Percentiles rank a stretch among this genome's conserved stretches.
These are phyloP conservation scores for Eremomyces bilateralis DNA, from an alignment of 495 filamentous ascomycete genomes.

Conservation along the genomic window DNA sequence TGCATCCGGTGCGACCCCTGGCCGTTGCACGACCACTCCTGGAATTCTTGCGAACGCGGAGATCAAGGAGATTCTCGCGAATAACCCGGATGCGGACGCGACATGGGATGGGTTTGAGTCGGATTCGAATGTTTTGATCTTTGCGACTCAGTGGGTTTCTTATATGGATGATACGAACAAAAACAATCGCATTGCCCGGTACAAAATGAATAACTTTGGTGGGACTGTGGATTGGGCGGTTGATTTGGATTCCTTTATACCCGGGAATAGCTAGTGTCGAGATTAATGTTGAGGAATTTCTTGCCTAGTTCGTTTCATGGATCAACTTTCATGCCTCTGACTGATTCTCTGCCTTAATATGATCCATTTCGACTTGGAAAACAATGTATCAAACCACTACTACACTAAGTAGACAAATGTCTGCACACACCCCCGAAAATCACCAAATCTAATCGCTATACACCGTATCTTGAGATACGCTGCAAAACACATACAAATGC, in stretches of 20 bases:
- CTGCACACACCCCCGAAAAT: too few species aligned
- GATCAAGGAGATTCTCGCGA: conserved; percentile 4
- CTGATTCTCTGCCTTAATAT: too few species aligned
- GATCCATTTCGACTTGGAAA: too few species aligned
- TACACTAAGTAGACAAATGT: too few species aligned
- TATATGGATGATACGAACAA: conserved; percentile 19
- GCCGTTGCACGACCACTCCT: conserved; percentile 8
- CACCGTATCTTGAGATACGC: too few species aligned
- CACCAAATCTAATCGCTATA: too few species aligned
- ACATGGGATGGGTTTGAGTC: background rate
- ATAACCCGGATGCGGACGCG: background rate
- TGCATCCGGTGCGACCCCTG: conserved; percentile 6
- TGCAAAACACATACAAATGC: too few species aligned
- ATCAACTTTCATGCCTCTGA: too few species aligned
- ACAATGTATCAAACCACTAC: too few species aligned
- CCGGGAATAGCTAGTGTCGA: background rate
- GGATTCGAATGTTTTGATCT: conserved; percentile 23
- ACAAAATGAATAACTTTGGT: conserved; percentile 8
- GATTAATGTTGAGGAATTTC: too few species aligned
- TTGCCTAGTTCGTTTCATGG: too few species aligned
- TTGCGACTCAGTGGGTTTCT: conserved; percentile 22
- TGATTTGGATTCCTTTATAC: conserved; percentile 9
- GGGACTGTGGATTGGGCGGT: conserved; percentile 15
- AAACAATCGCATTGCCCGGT: conserved; percentile 1
- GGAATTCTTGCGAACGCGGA: conserved; percentile 14